Evolutionary conservation across 1,139 yeast species (phyloP), one percentile per base, ranked within the genome.

Genomic region (Sugiyamaella japonica): DNA sequence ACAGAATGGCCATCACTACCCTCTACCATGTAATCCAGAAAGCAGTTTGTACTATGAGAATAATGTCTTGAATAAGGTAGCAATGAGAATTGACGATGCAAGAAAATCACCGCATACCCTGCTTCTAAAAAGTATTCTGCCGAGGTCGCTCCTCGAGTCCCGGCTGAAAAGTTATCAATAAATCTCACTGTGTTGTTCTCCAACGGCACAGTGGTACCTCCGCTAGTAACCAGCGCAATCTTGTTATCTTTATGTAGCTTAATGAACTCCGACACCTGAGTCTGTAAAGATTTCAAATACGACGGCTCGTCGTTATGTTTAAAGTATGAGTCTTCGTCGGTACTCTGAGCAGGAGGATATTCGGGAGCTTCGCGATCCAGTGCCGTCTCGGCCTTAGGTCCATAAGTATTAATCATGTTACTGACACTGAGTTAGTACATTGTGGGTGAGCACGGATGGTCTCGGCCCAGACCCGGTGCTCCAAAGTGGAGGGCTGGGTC

Each of bases 141-240:
- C 38, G 95, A 85, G 0, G 97, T 85, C 8, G 99, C 96, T 54
- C 99, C 99, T 71, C 99, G 81, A 0, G 98, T 93, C 23, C 99
- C 99, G 28, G 98, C 98, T 63, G 96, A 86, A 70, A 95, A 95
- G 68, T 93, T 93, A 70, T 93, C 99, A 66, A 93, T 90, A 71
- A 93, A 93, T 56, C 99, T 73, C 13, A 93, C 99, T 0, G 99
- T 95, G 66, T 95, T 93, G 71, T 90, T 90, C 66, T 93, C 99
- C 61, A 93, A 75, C 0, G 99, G 99, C 0, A 95, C 99, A 0
- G 98, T 91, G 0, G 99, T 93, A 34, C 99, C 99, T n/a, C 99
- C 99, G 9, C 93, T 84, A 0, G 98, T 93, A 2, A 93, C 95
- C 54, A 93, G 73, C 0, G 84, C 98, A 17, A 93, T 80, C 57